phyloP scores from a whole-genome alignment of 768 basidiomycete species.

The Lepiota venenata region DNA sequence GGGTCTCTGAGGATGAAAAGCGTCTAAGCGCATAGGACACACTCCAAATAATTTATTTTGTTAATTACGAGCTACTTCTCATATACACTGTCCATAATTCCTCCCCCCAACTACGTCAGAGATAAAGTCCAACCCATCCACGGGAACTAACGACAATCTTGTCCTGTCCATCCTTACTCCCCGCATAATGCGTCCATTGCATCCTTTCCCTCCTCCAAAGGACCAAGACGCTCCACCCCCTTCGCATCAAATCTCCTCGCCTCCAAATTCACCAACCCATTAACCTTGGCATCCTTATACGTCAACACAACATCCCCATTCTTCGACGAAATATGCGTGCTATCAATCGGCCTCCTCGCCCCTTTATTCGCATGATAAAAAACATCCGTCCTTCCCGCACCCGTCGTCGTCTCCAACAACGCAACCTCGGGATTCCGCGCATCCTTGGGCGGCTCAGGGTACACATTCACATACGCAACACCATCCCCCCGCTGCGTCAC shows the following conservation, averaged over 20 bases:
- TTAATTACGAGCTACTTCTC: not conserved
- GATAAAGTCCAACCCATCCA: slow-evolving; percentile 46
- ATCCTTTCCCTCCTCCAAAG: slow-evolving; percentile 12
- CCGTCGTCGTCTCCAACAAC: slow-evolving; percentile 43
- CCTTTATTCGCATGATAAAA: slow-evolving; percentile 37
- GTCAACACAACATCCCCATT: slow-evolving; percentile 55
- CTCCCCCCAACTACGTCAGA: slow-evolving; percentile 22
- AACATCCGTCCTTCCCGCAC: slow-evolving; percentile 51
- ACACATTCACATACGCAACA: slow-evolving; percentile 43
- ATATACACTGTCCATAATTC: not conserved
- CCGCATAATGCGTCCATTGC: slow-evolving; percentile 41
- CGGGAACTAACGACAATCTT: slow-evolving; percentile 35
- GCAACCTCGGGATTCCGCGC: slow-evolving; percentile 30
- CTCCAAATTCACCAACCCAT: slow-evolving; percentile 41
- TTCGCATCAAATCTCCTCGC: slow-evolving; percentile 34
- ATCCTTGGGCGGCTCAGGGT: slow-evolving; percentile 35
- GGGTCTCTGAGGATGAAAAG: slow-evolving; percentile 10
- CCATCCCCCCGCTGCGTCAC: slow-evolving; percentile 50
- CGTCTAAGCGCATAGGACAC: slow-evolving; percentile 10
- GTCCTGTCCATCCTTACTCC: slow-evolving; percentile 37
- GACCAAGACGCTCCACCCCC: slow-evolving; percentile 23
- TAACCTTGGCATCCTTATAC: slow-evolving; percentile 48
- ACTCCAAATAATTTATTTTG: not conserved
- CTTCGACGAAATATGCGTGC: slow-evolving; percentile 42
- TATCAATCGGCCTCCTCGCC: slow-evolving; percentile 44